A percentile compares a stretch with the other conserved stretches of the same genome.
Conservation (phyloP, 116 monocot genomes). For the Trichopus zeylanicus region DNA sequence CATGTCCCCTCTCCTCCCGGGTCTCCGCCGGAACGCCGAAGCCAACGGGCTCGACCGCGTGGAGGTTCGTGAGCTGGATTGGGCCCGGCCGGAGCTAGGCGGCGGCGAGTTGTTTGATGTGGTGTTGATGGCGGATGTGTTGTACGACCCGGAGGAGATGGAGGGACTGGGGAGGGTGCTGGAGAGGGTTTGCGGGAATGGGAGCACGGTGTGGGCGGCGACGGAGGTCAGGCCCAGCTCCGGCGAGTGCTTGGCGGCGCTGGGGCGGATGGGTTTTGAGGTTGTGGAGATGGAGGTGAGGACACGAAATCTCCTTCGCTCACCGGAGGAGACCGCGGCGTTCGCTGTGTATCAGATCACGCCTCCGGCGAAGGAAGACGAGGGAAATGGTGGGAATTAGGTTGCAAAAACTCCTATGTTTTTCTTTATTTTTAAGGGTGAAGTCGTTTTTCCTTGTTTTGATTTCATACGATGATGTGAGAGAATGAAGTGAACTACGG, state of each 20-base stretch:
- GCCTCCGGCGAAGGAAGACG: too few species aligned
- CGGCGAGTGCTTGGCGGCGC: constrained; percentile 22
- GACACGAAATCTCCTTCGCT: neutral
- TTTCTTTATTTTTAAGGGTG: too few species aligned
- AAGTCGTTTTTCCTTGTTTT: too few species aligned
- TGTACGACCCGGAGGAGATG: constrained; percentile 39
- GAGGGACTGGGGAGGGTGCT: constrained; percentile 21
- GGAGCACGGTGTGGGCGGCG: constrained; percentile 31
- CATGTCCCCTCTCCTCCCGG: constrained; percentile 24
- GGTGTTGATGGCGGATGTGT: constrained; percentile 49
- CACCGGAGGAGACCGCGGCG: neutral
- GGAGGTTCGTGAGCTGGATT: constrained; percentile 33
- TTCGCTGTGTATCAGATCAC: neutral
- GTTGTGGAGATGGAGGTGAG: constrained; percentile 8
- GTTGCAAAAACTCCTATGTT: too few species aligned
- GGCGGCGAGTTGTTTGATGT: constrained; percentile 18
- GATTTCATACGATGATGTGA: too few species aligned
- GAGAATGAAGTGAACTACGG: too few species aligned
- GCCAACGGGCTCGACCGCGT: constrained; percentile 28
- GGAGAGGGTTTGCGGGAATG: constrained; percentile 15
- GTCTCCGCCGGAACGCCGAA: constrained; percentile 20
- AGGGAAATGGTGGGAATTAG: too few species aligned
- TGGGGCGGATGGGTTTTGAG: constrained; percentile 21
- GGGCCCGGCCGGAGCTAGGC: constrained; percentile 6
- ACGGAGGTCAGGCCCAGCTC: constrained; percentile 25